Evolutionary conservation across 2,329 filamentous ascomycete species (phyloP).

Genomic region (Teratosphaeria pseudoeucalypti): DNA sequence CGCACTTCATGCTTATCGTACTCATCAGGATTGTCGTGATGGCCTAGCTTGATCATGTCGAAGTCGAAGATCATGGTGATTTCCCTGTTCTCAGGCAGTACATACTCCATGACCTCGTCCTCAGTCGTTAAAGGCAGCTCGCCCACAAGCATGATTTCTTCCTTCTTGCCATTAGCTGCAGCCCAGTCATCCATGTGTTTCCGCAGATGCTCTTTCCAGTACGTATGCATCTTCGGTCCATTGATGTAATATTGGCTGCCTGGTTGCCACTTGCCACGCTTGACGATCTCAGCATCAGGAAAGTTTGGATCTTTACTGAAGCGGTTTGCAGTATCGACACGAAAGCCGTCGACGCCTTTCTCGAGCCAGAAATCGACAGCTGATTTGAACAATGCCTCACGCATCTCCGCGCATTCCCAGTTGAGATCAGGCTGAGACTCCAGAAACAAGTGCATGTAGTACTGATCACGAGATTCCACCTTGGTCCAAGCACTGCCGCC

Average conservation of each 20-base stretch:
- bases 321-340: slow-evolving; percentile 16
- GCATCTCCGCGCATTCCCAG: slow-evolving; percentile 62
- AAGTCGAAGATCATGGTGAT: slow-evolving; percentile 67
- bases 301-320: slow-evolving; percentile 17
- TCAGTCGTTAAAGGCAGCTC: slow-evolving; percentile 41
- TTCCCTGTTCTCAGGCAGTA: slow-evolving; percentile 45
- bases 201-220: slow-evolving; percentile 32
- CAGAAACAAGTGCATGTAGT: slow-evolving; percentile 68
- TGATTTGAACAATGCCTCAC: slow-evolving; percentile 57
- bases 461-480: slow-evolving; percentile 60
- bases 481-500: slow-evolving; percentile 53
- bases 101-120: slow-evolving; percentile 42
- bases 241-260: slow-evolving; percentile 25
- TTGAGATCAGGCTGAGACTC: slow-evolving; percentile 75
- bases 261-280: slow-evolving; percentile 13
- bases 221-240: slow-evolving; percentile 37
- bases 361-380: slow-evolving; percentile 60
- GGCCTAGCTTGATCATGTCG: slow-evolving; percentile 43
- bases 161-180: slow-evolving; percentile 12
- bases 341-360: slow-evolving; percentile 48
- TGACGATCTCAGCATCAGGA: slow-evolving; percentile 12
- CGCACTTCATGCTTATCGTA: slow-evolving; percentile 15
- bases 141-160: slow-evolving; percentile 39
- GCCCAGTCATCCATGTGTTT: slow-evolving; percentile 9
- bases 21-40: slow-evolving; percentile 15